Evolutionary conservation across 2,329 filamentous ascomycete species (phyloP).

Genomic region (Pyrenophora teres): DNA sequence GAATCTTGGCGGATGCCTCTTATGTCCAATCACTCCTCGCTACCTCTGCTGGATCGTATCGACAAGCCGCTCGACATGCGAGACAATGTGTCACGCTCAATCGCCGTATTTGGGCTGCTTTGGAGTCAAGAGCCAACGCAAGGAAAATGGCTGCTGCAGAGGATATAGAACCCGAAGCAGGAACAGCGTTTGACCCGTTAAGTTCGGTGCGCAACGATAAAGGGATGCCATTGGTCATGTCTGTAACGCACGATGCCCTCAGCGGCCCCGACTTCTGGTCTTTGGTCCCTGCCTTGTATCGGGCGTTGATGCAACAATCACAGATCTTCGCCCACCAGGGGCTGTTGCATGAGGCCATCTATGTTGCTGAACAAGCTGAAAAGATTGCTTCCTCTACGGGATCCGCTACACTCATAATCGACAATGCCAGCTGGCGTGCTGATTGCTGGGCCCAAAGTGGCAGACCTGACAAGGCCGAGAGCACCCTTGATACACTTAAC

Average conservation of each 20-base stretch:
- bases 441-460: slow-evolving; percentile 58
- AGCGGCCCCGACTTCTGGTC: slow-evolving; percentile 77
- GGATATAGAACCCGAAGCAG: slow-evolving; percentile 20
- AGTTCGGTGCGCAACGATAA: slow-evolving; percentile 38
- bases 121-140: slow-evolving; percentile 50
- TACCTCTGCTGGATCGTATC: slow-evolving; percentile 58
- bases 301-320: slow-evolving; percentile 73
- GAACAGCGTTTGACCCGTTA: slow-evolving; percentile 31
- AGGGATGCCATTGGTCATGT: slow-evolving; percentile 43
- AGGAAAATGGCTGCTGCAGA: slow-evolving; percentile 23
- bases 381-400: slow-evolving; percentile 73
- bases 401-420: slow-evolving; percentile 60
- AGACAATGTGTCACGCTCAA: slow-evolving; percentile 56
- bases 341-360: slow-evolving; percentile 83
- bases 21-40: slow-evolving; percentile 69
- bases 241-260: slow-evolving; percentile 51
- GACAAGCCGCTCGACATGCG: slow-evolving; percentile 54
- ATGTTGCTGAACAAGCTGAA: slow-evolving; percentile 82
- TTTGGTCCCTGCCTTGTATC: slow-evolving; percentile 73
- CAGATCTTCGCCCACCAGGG: slow-evolving; percentile 81
- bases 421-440: slow-evolving; percentile 52
- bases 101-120: slow-evolving; percentile 56
- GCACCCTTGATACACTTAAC: slow-evolving; percentile 60
- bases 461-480: slow-evolving; percentile 54
- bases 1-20: slow-evolving; percentile 62